Evolutionary conservation across 1,284 basidiomycete species (phyloP).

Genomic region (Ustilago lituana): DNA sequence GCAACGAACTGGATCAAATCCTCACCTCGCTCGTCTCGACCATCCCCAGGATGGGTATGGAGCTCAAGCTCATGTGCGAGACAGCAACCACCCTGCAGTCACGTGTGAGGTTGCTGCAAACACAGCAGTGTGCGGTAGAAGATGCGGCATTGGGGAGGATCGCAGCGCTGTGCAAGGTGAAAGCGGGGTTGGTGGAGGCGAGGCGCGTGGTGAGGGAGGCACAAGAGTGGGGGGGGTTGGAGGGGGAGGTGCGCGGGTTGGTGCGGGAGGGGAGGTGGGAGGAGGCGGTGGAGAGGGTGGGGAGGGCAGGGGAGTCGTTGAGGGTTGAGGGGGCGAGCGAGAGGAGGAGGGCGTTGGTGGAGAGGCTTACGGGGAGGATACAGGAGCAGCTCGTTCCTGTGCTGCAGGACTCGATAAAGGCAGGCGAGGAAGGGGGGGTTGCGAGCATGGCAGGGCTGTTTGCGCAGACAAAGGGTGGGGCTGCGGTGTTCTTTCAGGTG

Average conservation of each 20-base stretch:
- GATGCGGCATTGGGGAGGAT: conserved; percentile 31
- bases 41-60: conserved; percentile 36
- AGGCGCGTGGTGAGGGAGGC: conserved; percentile 50
- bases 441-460: conserved; percentile 24
- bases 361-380: conserved; percentile 23
- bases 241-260: conserved; percentile 33
- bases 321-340: conserved; percentile 33
- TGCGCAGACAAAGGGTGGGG: conserved; percentile 15
- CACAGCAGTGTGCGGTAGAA: conserved; percentile 9
- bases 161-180: conserved; percentile 27
- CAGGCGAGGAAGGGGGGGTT: conserved; percentile 14
- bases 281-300: conserved; percentile 39
- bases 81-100: conserved; percentile 26
- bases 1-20: conserved; percentile 34
- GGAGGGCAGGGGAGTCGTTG: conserved; percentile 38
- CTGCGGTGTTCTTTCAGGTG: conserved; percentile 20
- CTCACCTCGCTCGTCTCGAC: conserved; percentile 31
- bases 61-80: conserved; percentile 39
- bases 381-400: conserved; percentile 27
- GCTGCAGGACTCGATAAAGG: conserved; percentile 21
- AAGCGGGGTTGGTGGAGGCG: conserved; percentile 33
- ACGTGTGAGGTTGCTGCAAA: conserved; percentile 14
- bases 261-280: conserved; percentile 29
- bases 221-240: conserved; percentile 53
- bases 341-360: conserved; percentile 28